phyloP scores from a whole-genome alignment of 2,329 filamentous ascomycete genomes.

The Fusarium sp. region DNA sequence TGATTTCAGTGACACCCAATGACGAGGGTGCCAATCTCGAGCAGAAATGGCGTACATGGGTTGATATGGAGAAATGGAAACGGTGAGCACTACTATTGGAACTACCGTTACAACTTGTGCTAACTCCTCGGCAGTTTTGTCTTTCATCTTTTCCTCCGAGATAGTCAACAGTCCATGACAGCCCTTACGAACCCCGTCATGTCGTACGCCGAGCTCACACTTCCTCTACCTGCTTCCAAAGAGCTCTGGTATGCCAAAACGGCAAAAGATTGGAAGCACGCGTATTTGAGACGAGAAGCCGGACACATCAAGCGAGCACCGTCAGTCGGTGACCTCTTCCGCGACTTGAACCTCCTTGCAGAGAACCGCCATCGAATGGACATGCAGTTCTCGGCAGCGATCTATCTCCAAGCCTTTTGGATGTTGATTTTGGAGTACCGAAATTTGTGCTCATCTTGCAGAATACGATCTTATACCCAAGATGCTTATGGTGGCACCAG shows the following conservation, averaged over 20 bases:
- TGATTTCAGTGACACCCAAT: slow-evolving; percentile 63
- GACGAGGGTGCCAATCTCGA: slow-evolving; percentile 71
- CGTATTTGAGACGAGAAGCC: slow-evolving; percentile 63
- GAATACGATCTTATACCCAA: slow-evolving; percentile 62
- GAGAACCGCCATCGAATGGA: slow-evolving; percentile 66
- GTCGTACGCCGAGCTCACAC: slow-evolving; percentile 76
- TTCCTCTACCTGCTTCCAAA: slow-evolving; percentile 73
- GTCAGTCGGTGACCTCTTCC: slow-evolving; percentile 68
- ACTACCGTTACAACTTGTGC: slow-evolving; percentile 1
- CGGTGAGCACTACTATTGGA: slow-evolving; percentile 55
- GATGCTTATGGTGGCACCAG: slow-evolving; percentile 57
- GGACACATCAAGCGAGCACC: slow-evolving; percentile 60
- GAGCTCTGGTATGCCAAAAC: slow-evolving; percentile 75
- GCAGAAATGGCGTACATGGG: slow-evolving; percentile 75
- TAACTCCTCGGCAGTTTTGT: slow-evolving; percentile 62
- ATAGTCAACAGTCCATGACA: slow-evolving; percentile 76
- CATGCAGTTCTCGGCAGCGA: slow-evolving; percentile 66
- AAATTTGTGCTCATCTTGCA: slow-evolving; percentile 66
- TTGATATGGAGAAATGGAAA: slow-evolving; percentile 75
- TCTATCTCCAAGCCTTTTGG: slow-evolving; percentile 76
- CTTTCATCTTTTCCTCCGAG: slow-evolving; percentile 74
- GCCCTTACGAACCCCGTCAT: slow-evolving; percentile 74
- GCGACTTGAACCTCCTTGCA: slow-evolving; percentile 67
- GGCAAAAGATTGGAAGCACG: slow-evolving; percentile 73
- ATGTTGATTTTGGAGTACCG: slow-evolving; percentile 75